Evolutionary conservation across 345 rosid species (phyloP), one percentile per base, ranked within the genome.

Genomic region (Crucihimalaya himalaica): DNA sequence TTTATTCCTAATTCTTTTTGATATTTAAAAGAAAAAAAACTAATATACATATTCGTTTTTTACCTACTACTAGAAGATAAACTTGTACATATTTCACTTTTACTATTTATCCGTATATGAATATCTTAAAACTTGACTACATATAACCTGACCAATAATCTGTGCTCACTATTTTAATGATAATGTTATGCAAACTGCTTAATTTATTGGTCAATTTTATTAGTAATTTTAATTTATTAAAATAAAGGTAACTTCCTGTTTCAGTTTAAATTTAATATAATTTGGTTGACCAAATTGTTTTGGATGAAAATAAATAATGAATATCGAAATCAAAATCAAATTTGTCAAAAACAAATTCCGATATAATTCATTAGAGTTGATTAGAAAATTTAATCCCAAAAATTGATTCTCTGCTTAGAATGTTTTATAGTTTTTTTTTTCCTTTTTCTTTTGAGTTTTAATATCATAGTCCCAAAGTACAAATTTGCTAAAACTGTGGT

Each of bases 41-140:
- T 11, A 63, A 50, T 50, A 19, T 37, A 25, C n/a, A 59, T 59
- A 43, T 71, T 71, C 56, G 6, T 71, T 56, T 69, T 57, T 69
- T 48, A 59, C 67, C 66, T 10, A 70, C 74, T 31, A 6, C 34
- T 31, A 58, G 56, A 45, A 31, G 45, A 46, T 53, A 12, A 42
- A 13, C 3, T 31, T 58, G 5, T 45, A 23, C 50, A 47, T 56
- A 5, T 56, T 28, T 55, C 18, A 34, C 18, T 19, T 58, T 31
- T 28, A 57, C 18, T 58, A 66, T 70, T 34, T 59, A 14, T n/a
- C 0, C 13, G 32, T 20, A 14, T 39, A 50, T 66, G 15, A 20
- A 21, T 66, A 32, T 19, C 4, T 13, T 0, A 29, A 29, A 46
- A 1, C 8, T 14, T 65, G 19, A 47, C 35, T 34, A 66, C 10